Evolutionary conservation across 768 basidiomycete species (phyloP), one percentile per base, ranked within the genome.

Genomic region (Tubosaeta sp.): DNA sequence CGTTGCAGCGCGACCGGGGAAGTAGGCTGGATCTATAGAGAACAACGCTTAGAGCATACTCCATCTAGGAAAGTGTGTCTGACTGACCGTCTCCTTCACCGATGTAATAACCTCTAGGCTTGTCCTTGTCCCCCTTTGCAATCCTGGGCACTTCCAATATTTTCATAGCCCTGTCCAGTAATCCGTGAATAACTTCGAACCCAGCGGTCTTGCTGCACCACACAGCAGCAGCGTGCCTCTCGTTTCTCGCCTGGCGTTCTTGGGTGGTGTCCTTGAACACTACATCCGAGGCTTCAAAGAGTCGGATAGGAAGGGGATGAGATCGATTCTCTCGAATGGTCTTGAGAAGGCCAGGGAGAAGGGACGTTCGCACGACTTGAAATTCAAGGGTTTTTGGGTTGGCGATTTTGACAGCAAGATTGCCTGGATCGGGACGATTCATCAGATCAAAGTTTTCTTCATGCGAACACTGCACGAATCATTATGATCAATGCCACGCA

Each of bases 321-420:
- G 91, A 91, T 47, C 90, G 85, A 74, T 99, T 99, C 74, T 99
- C 97, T 60, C 97, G 87, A 42, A 97, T 77, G 16, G 95, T 97
- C 74, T 99, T 99, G 61, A 99, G 83, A 42, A 99, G 83, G 46
- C 97, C 97, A 13, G 95, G 95, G 7, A 99, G 75, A 49, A 99
- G 84, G 26, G 95, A 92, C 2, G 97, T 97, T 56, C 97, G 89
- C 41, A 98, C 93, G 52, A 98, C 88, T 72, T 99, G 97, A 73
- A 97, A 98, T 69, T 98, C 97, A 58, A 92, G 80, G 22, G 97
- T 92, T 74, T 97, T 97, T 1, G 97, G 97, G 72, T 99, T 99
- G 52, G 89, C 93, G 55, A 98, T 91, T 61, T 88, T 88, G 56
- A 98, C 84, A 1, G 88, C 95, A 19, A 81, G 79, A 33, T 80